Percentiles rank a stretch among this genome's conserved stretches.
Conservation (phyloP, 2,329 filamentous ascomycete genomes). For the Microdochium paspali region DNA sequence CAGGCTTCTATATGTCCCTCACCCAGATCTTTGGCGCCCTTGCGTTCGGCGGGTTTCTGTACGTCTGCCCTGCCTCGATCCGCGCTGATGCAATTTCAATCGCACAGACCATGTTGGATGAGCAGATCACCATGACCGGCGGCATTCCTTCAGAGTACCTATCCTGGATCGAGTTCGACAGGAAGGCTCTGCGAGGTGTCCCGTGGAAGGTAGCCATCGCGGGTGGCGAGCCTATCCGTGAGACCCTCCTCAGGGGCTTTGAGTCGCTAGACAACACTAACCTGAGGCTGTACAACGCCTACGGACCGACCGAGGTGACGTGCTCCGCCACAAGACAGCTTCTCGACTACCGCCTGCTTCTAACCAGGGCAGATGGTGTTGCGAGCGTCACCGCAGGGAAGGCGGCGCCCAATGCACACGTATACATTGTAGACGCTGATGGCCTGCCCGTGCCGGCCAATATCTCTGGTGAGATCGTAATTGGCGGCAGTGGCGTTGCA, state of each 20-base stretch:
- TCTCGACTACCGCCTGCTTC: background rate
- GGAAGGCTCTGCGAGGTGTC: too few relatives aligned
- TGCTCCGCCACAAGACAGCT: background rate
- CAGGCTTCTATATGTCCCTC: slow-evolving; percentile 1
- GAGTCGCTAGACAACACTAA: background rate
- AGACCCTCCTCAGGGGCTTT: too few relatives aligned
- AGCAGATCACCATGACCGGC: too few relatives aligned
- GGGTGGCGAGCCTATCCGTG: too few relatives aligned
- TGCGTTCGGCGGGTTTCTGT: slow-evolving; percentile 1
- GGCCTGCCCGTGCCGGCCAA: slow-evolving; percentile 21
- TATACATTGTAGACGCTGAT: slow-evolving; percentile 30
- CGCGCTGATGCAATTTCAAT: slow-evolving; percentile 1
- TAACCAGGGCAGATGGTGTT: background rate
- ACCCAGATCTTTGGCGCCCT: slow-evolving; percentile 3
- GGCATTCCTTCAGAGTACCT: too few relatives aligned
- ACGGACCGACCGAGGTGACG: slow-evolving; percentile 1
- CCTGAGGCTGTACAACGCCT: slow-evolving; percentile 1
- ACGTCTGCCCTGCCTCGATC: slow-evolving; percentile 1
- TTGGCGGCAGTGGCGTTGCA: slow-evolving; percentile 31
- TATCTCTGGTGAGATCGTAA: slow-evolving; percentile 29
- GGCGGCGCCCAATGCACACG: slow-evolving; percentile 17
- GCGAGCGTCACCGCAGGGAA: background rate
- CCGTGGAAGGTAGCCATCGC: too few relatives aligned
- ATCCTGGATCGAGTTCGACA: too few relatives aligned
- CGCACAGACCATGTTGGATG: too few relatives aligned